Evolutionary conservation across 2,329 filamentous ascomycete species (phyloP).

Genomic region (Colletotrichum sojae): DNA sequence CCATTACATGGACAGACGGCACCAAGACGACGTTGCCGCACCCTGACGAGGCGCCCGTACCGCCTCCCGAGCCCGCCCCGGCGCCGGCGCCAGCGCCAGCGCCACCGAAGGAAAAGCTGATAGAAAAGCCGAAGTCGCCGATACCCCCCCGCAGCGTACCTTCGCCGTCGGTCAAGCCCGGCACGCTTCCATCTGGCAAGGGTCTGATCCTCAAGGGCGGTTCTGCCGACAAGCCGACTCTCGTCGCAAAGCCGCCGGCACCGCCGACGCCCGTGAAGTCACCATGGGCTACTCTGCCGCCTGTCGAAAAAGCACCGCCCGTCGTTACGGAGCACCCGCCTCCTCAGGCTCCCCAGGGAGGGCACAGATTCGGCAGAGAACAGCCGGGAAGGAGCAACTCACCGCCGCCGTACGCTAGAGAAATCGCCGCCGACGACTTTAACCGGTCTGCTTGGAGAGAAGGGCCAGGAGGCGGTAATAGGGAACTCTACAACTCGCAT

Average conservation of each 20-base stretch:
- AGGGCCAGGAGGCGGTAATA: conserved; percentile 70
- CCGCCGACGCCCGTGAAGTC: conserved; percentile 84
- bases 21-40: conserved; percentile 84
- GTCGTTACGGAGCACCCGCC: conserved; percentile 70
- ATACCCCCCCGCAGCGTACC: conserved; percentile 49
- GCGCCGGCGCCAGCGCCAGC: conserved; percentile 47
- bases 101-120: conserved; percentile 47
- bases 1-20: conserved; percentile 90
- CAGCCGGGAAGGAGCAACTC: conserved; percentile 66
- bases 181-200: conserved; percentile 67
- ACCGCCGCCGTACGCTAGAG: conserved; percentile 72
- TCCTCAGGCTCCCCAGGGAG: conserved; percentile 39
- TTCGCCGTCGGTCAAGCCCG: conserved; percentile 60
- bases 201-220: conserved; percentile 76
- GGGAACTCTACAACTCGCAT: conserved; percentile 94
- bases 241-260: conserved; percentile 79
- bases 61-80: conserved; percentile 47
- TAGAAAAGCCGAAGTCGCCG: conserved; percentile 63
- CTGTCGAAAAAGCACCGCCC: conserved; percentile 85
- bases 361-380: conserved; percentile 44
- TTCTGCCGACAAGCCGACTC: conserved; percentile 77
- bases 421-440: conserved; percentile 95
- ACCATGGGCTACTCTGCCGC: conserved; percentile 90
- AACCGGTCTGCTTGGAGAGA: conserved; percentile 88
- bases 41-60: conserved; percentile 63